These are phyloP conservation scores for Raffaelea deltoideospora DNA, from an alignment of 2,329 filamentous ascomycete genomes.

Conservation along the genomic window DNA sequence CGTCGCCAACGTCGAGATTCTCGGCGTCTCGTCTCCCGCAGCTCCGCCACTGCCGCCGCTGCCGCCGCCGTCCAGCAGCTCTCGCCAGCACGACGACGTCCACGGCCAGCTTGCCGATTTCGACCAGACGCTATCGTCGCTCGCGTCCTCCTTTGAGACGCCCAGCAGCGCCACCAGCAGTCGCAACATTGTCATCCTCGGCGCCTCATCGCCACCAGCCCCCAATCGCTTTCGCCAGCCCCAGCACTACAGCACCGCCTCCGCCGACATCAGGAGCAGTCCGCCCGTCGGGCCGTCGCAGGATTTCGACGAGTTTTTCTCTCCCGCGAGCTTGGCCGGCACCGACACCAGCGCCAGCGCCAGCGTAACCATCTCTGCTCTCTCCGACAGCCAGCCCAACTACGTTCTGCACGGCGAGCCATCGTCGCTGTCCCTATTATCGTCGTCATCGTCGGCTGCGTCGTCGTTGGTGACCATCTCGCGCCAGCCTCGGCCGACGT, in stretches of 20 bases:
- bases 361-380: too few relatives aligned
- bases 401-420: conserved; percentile 35
- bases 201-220: conserved; percentile 19
- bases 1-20: conserved; percentile 31
- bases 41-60: conserved; percentile 18
- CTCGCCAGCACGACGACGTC: too few relatives aligned
- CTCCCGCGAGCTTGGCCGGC: too few relatives aligned
- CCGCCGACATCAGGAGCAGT: conserved; percentile 18
- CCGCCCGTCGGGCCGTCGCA: too few relatives aligned
- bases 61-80: too few relatives aligned
- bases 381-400: conserved; percentile 30
- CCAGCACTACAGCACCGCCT: background rate
- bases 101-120: conserved; percentile 5
- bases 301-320: too few relatives aligned
- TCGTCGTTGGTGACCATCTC: conserved; percentile 19
- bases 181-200: conserved; percentile 34
- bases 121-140: conserved; percentile 7
- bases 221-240: background rate
- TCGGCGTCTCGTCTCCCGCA: conserved; percentile 34
- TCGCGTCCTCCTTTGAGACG: conserved; percentile 6
- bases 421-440: background rate
- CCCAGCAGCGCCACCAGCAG: background rate
- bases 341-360: too few relatives aligned
- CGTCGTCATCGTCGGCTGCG: conserved; percentile 2
- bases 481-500: conserved; percentile 24